Evolutionary conservation across 805 yeast species (phyloP), one percentile per base, ranked within the genome.

Genomic region (Cyberlindnera euphorbiae): DNA sequence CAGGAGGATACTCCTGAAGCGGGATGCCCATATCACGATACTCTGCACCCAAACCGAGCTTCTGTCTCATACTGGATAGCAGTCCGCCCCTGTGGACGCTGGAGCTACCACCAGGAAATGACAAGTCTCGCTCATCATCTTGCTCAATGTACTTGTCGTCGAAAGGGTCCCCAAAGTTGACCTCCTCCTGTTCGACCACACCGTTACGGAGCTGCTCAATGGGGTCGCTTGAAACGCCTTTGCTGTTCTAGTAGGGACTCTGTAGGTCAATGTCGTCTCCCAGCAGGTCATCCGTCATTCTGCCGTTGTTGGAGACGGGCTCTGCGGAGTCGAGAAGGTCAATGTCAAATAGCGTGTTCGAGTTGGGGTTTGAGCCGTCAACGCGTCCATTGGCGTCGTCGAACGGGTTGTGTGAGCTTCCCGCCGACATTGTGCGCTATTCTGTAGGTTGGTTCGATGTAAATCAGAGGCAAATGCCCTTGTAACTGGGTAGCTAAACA

Each of bases 331-430:
- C 38, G 49, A 63, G 44, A 32, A 65, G 51, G 40, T 64, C 69
- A 15, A 66, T 55, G 42, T 66, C 71, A 35, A 64, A 66, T 17
- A 66, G 48, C 23, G 68, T 60, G 39, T 60, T 56, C 10, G 28
- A 32, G 27, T 28, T 32, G 17, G 27, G 34, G 38, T 60, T 56
- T 10, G 26, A 32, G 28, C 27, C 35, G 21, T 25, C 34, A 16
- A 28, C 22, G 10, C 23, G 17, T 2, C 7, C 27, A 9, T 24
- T 12, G 25, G 18, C 12, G 26, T 38, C 37, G 2, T 19, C 39
- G 24, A 40, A 34, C 6, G 39, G 42, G 31, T 35, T 30, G 23
- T 35, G n/a, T 10, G 41, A 11, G 25, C 18, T 18, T 3, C 35
- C 34, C 6, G 34, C 22, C 26, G 34, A 17, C 34, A 32, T 32